Conservation (phyloP, 1,284 basidiomycete genomes). For the Irpex sp. region DNA sequence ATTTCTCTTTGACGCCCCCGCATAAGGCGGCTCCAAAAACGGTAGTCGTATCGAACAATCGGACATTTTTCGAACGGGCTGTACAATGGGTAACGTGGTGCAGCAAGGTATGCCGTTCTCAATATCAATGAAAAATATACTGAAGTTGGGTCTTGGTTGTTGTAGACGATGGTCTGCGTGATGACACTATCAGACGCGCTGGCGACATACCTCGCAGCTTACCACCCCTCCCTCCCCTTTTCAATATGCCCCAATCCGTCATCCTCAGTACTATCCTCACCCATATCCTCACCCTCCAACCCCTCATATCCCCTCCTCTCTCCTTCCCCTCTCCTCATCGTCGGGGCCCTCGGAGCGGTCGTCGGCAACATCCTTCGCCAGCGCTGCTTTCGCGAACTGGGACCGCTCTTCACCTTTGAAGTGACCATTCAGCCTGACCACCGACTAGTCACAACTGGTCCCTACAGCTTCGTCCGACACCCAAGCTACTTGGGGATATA, state of each 20-base stretch:
- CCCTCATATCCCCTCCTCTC: background rate
- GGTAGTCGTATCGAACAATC: background rate
- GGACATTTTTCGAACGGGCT: slow-evolving; percentile 26
- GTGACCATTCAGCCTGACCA: slow-evolving; percentile 25
- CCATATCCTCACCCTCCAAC: background rate
- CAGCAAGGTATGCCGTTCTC: slow-evolving; percentile 23
- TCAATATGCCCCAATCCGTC: background rate
- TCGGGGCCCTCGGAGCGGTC: slow-evolving; percentile 16
- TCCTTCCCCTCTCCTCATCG: slow-evolving; percentile 14
- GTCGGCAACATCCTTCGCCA: slow-evolving; percentile 20
- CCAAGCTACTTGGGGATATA: slow-evolving; percentile 28
- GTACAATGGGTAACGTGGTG: slow-evolving; percentile 28
- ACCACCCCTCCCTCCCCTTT: slow-evolving; percentile 1
- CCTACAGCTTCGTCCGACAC: slow-evolving; percentile 27
- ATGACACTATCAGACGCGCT: slow-evolving; percentile 22
- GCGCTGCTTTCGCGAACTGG: slow-evolving; percentile 25
- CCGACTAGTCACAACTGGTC: slow-evolving; percentile 24
- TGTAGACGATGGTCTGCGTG: slow-evolving; percentile 25
- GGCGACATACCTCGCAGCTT: slow-evolving; percentile 15
- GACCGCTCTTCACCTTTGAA: slow-evolving; percentile 28
- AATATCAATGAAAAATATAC: background rate
- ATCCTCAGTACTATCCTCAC: background rate
- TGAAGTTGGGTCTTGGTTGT: background rate
- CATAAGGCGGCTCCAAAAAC: slow-evolving; percentile 2
- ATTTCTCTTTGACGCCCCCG: slow-evolving; percentile 8